A percentile compares a stretch with the other conserved stretches of the same genome.
Evolutionary conservation across 225 moss, liverwort and hornwort genomes (phyloP).

Genomic region (Lunularia cruciata): DNA sequence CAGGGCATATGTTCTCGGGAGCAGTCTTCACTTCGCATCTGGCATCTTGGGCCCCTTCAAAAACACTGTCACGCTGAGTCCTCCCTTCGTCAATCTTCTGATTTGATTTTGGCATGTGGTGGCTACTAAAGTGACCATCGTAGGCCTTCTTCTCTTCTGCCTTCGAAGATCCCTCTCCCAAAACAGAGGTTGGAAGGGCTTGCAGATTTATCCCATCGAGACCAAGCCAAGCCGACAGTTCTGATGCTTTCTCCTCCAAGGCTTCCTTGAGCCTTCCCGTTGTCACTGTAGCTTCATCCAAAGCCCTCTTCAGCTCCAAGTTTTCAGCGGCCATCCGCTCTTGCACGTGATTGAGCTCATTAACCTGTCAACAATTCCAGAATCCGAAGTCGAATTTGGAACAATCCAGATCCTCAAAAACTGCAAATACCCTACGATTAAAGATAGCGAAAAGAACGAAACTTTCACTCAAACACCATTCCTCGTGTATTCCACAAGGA

Average conservation of each 20-base stretch:
- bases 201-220: slow-evolving; percentile 28
- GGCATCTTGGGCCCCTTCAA: background rate
- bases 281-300: slow-evolving; percentile 52
- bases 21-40: slow-evolving; percentile 2
- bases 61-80: background rate
- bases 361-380: slow-evolving; percentile 36
- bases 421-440: background rate
- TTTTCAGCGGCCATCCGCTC: slow-evolving; percentile 50
- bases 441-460: background rate
- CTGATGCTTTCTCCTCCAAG: slow-evolving; percentile 50
- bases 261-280: slow-evolving; percentile 49
- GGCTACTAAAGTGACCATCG: background rate
- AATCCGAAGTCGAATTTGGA: background rate
- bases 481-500: no score
- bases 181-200: background rate
- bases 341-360: slow-evolving; percentile 42
- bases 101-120: slow-evolving; percentile 3
- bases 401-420: background rate
- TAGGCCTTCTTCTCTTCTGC: slow-evolving; percentile 23
- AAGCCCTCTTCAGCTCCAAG: slow-evolving; percentile 48
- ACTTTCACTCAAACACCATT: no score
- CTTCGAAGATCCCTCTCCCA: slow-evolving; percentile 10
- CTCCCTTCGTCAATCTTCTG: slow-evolving; percentile 14
- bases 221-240: slow-evolving; percentile 48
- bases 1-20: slow-evolving; percentile 4